Conservation (phyloP, 2,329 filamentous ascomycete genomes). For the Didymella arachidicola region DNA sequence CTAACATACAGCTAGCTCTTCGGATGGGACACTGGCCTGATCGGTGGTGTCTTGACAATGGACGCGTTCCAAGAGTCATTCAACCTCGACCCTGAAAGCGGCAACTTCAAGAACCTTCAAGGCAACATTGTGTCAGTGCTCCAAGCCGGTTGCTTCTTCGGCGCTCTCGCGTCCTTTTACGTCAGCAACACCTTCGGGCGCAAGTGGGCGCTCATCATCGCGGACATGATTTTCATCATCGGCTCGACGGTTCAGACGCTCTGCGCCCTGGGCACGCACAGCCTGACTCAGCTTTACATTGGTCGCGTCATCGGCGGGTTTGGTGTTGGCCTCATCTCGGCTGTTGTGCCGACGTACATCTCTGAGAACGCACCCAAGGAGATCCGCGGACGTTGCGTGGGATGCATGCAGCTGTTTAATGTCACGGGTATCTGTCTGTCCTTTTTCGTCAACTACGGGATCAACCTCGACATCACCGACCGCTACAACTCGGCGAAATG, state of each 20-base stretch:
- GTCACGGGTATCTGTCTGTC: slow-evolving; percentile 58
- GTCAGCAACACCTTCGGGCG: slow-evolving; percentile 53
- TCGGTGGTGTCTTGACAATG: slow-evolving; percentile 54
- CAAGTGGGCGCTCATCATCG: slow-evolving; percentile 52
- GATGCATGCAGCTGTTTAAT: slow-evolving; percentile 53
- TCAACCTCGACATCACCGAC: slow-evolving; percentile 54
- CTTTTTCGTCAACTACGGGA: slow-evolving; percentile 64
- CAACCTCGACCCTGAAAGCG: slow-evolving; percentile 43
- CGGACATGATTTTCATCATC: slow-evolving; percentile 54
- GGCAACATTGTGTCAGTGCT: slow-evolving; percentile 57
- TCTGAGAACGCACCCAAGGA: slow-evolving; percentile 57
- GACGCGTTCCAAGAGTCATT: slow-evolving; percentile 55
- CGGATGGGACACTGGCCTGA: slow-evolving; percentile 50
- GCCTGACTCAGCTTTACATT: slow-evolving; percentile 52
- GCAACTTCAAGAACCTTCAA: slow-evolving; percentile 50
- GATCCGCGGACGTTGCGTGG: slow-evolving; percentile 50
- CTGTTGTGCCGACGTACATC: slow-evolving; percentile 56
- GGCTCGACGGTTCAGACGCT: slow-evolving; percentile 54
- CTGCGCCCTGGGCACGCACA: slow-evolving; percentile 46
- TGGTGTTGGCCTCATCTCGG: slow-evolving; percentile 54
- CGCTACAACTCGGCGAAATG: slow-evolving; percentile 58
- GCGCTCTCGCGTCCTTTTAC: slow-evolving; percentile 54
- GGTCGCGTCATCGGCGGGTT: slow-evolving; percentile 56
- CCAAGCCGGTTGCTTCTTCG: slow-evolving; percentile 56
- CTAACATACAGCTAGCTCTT: slow-evolving; percentile 32